Conservation (phyloP, 1,284 basidiomycete genomes). For the Athelia psychrophila region DNA sequence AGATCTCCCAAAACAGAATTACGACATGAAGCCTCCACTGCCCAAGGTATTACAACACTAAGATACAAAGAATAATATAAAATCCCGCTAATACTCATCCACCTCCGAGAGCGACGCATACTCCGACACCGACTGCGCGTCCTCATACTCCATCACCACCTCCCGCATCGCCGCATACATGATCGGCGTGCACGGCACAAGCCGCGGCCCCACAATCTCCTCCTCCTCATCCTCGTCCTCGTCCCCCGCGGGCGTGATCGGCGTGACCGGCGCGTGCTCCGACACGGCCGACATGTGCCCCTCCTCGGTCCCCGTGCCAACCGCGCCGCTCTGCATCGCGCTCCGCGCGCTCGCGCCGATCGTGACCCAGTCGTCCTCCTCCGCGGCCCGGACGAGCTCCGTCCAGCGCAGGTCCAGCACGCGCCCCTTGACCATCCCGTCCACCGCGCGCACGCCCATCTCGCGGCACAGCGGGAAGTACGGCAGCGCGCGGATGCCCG, state of each 20-base stretch:
- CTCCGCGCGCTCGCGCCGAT: slow-evolving; percentile 6
- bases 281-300: slow-evolving; percentile 20
- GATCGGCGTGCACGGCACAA: slow-evolving; percentile 73
- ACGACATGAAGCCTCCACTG: neutral
- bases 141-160: slow-evolving; percentile 76
- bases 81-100: slow-evolving; percentile 55
- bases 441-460: slow-evolving; percentile 73
- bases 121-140: slow-evolving; percentile 67
- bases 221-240: slow-evolving; percentile 38
- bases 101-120: slow-evolving; percentile 70
- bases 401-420: slow-evolving; percentile 78
- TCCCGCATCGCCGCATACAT: slow-evolving; percentile 78
- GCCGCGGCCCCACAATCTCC: slow-evolving; percentile 66
- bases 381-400: slow-evolving; percentile 56
- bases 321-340: slow-evolving; percentile 26
- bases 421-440: slow-evolving; percentile 75
- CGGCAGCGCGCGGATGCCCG: slow-evolving; percentile 55
- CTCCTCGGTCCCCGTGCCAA: slow-evolving; percentile 19
- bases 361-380: slow-evolving; percentile 22
- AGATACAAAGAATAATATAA: neutral
- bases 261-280: slow-evolving; percentile 47
- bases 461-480: slow-evolving; percentile 80
- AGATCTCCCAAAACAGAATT: neutral
- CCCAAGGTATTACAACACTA: neutral
- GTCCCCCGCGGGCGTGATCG: slow-evolving; percentile 32